A percentile compares a stretch with the other conserved stretches of the same genome.
Conservation (phyloP, 164 flowering plant species). For the Litsea cubeba region DNA sequence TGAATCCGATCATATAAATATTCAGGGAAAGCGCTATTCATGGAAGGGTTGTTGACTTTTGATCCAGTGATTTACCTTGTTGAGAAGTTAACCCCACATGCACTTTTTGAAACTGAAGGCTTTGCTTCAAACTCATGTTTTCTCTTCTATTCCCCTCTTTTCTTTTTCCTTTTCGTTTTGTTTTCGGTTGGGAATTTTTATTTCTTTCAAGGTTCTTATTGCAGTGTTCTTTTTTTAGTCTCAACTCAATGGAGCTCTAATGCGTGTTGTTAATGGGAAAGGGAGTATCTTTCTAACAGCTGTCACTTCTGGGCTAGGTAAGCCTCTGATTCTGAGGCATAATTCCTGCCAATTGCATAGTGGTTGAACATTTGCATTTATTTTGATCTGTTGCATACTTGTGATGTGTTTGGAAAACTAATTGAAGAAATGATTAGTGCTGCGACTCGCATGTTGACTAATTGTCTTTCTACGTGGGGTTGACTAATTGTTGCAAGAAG, state of each 20-base stretch:
- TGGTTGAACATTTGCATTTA: neutral
- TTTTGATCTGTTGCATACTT: neutral
- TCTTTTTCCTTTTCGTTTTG: neutral
- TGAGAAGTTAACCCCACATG: too few relatives aligned
- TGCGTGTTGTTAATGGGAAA: conserved; percentile 15
- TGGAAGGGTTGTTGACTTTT: too few relatives aligned
- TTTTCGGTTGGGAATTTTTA: neutral
- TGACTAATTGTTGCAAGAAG: too few relatives aligned
- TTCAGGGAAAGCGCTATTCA: too few relatives aligned
- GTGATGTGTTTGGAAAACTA: neutral
- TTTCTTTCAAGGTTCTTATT: neutral
- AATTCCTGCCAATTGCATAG: neutral
- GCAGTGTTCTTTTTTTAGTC: conserved; percentile 3
- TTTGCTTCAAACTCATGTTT: too few relatives aligned
- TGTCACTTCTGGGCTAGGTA: conserved; percentile 12
- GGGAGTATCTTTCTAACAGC: conserved; percentile 10
- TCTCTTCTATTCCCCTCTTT: too few relatives aligned
- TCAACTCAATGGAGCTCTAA: conserved; percentile 14
- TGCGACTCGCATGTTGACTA: neutral
- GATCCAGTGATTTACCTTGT: too few relatives aligned
- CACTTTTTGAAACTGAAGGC: too few relatives aligned
- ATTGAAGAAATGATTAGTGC: neutral
- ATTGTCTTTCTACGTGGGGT: too few relatives aligned
- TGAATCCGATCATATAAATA: too few relatives aligned
- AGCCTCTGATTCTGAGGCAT: neutral